Base-by-base conservation (phyloP, 2,329 filamentous ascomycete species). In the Colletotrichum sp. region DNA sequence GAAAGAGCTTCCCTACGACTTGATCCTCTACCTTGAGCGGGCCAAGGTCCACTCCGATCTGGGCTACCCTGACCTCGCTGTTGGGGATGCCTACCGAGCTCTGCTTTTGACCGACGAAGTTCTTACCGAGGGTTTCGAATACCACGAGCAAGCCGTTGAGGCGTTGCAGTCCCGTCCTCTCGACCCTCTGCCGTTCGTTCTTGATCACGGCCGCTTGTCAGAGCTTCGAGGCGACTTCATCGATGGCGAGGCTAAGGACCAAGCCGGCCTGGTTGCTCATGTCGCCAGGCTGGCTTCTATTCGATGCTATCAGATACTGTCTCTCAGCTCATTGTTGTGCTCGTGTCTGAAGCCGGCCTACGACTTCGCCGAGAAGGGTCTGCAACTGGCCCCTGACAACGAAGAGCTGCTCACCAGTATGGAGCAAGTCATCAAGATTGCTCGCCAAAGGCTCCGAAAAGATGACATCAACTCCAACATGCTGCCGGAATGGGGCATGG, bases 51-150 rank as follows among this genome's bases (percentile, higher is more conserved):
- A 98, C 84, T 90, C 92, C 18, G 88, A 92, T 62, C 89, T 98
- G 63, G 95, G 92, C 48, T 99, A 98, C 84, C 95, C 95, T 0
- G 97, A 99, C 83, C 91, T 99, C 52, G 96, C 96, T 7, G 93
- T 94, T 13, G 95, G 95, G 39, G 96, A 98, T 87, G 95, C 95
- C 7, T 99, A 99, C 83, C 93, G 94, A 71, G 96, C 96, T 2
- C 89, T 99, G n/a, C 90, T 98, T 6, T 87, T 99, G 63, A 91
- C 94, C 18, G 96, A 99, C 81, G 95, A 97, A 79, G 90, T 95
- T 44, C 85, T 89, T 78, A 93, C 97, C 72, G 94, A 96, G 77
- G 91, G 92, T 52, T 96, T 95, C 79, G 95, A 98, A 84, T 98
- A 96, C 81, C 93, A 97, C 82, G 92, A 95, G 18, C 86, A 91